Evolutionary conservation across 2,329 filamentous ascomycete species (phyloP), one percentile per base, ranked within the genome.

Genomic region (Onygenales sp.): DNA sequence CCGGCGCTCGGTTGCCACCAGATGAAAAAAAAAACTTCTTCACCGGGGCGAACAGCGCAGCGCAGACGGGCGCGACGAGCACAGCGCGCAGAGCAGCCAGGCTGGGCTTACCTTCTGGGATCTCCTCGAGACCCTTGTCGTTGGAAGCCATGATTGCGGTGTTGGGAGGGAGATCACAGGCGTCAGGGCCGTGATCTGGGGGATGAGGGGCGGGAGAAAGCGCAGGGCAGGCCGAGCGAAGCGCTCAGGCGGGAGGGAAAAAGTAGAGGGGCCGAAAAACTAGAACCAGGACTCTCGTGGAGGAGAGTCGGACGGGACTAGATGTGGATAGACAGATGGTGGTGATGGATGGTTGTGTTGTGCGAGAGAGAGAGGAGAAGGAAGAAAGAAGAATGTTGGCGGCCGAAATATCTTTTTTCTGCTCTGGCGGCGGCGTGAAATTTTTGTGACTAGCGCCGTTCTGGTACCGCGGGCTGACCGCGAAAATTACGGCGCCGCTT

Each of bases 81-180:
- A 6, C 17, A 36, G 36, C 10, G 32, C 13, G 8, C 27, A 38
- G 42, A 44, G 8, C 9, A 48, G 21, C 13, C 10, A n/a, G 31
- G 13, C 3, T 13, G 7, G 33, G 14, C 89, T 80, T 81, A 95
- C 89, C 83, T 82, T 95, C 90, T 74, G 89, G 86, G 78, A 95
- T 86, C 75, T 97, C 92, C 82, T 96, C 91, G 80, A 97, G 89
- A 82, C 92, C 92, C 83, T 94, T 95, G 69, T 89, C 87, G 74
- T 86, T 85, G 58, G 75, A 71, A 89, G 91, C 92, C 92, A 97
- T 97, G 83, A 87, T 96, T 92, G 89, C 85, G 85, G 78, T 80
- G 77, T 68, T 50, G 59, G 66, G 70, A 61, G 67, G 69, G 69
- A 60, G 74, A 82, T 80, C 85, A 83, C 87, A 89, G 86, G 84